phyloP scores from a whole-genome alignment of 257 asterid genomes.

The Solanum pimpinellifolium region DNA sequence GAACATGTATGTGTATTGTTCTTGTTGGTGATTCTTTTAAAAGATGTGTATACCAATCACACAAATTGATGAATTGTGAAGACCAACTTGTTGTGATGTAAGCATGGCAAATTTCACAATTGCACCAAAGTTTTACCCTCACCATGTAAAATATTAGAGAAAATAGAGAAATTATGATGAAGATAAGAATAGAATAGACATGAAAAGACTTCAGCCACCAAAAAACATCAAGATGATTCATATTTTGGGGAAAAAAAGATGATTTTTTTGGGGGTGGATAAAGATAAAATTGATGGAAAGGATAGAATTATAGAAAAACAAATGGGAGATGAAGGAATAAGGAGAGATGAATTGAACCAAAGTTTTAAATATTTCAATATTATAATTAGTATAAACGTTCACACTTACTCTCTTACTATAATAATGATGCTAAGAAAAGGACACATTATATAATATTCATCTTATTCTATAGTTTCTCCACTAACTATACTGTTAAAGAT shows the following conservation, averaged over 20 bases:
- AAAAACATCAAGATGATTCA: background rate
- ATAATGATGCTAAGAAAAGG: background rate
- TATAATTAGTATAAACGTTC: background rate
- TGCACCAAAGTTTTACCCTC: conserved; percentile 29
- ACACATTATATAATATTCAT: background rate
- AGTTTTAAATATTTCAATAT: background rate
- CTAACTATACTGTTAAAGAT: background rate
- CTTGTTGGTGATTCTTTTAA: conserved; percentile 41
- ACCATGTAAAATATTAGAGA: background rate
- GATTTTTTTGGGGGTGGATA: background rate
- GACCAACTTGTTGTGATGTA: conserved; percentile 43
- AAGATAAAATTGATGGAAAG: background rate
- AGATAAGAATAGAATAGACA: background rate
- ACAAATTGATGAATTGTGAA: conserved; percentile 28
- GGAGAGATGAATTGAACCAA: background rate
- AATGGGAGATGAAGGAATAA: background rate
- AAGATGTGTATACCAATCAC: conserved; percentile 72
- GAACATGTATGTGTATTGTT: conserved; percentile 57
- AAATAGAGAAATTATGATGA: background rate
- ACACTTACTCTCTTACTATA: background rate
- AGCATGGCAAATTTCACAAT: conserved; percentile 42
- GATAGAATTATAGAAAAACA: background rate
- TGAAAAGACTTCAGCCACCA: background rate
- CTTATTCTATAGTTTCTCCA: background rate
- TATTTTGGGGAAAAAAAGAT: background rate